Percentiles rank a stretch among this genome's conserved stretches.
Conservation (phyloP, 441 rosid species). For the Populus trichocarpa region DNA sequence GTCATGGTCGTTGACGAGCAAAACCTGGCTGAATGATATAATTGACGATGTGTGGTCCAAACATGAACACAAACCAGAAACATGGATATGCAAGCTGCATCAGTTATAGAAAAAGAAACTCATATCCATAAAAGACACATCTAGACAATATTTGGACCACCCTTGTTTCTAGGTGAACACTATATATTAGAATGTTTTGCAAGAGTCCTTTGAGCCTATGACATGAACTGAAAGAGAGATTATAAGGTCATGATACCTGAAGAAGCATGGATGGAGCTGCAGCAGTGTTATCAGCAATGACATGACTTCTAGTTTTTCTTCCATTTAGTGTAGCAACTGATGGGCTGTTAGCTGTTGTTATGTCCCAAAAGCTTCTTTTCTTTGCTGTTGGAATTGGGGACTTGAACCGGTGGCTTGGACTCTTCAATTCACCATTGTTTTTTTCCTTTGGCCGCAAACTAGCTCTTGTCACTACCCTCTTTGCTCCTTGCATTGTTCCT, state of each 20-base stretch:
- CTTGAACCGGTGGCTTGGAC: constrained; percentile 71
- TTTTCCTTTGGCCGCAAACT: constrained; percentile 62
- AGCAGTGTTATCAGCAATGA: constrained; percentile 34
- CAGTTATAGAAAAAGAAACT: constrained; percentile 15
- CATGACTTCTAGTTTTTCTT: constrained; percentile 79
- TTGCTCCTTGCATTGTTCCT: constrained; percentile 31
- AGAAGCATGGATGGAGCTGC: constrained; percentile 84
- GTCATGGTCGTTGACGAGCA: constrained; percentile 46
- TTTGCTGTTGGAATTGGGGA: constrained; percentile 73
- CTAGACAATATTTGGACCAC: background rate
- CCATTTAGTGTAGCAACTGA: constrained; percentile 43
- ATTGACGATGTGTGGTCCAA: constrained; percentile 20
- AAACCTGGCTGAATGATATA: constrained; percentile 64
- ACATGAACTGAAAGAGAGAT: background rate
- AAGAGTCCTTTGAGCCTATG: background rate
- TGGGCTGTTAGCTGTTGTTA: constrained; percentile 71
- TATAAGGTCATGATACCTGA: constrained; percentile 46
- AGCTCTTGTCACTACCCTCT: constrained; percentile 54
- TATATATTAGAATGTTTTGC: background rate
- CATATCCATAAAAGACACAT: background rate
- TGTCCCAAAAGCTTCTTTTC: constrained; percentile 94
- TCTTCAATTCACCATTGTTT: constrained; percentile 51
- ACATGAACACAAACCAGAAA: constrained; percentile 26
- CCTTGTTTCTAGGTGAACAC: no score
- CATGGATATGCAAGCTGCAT: constrained; percentile 27